A percentile compares a stretch with the other conserved stretches of the same genome.
These are phyloP conservation scores for Trebouxiophyceae sp. DNA, from an alignment of 163 green algal species.

Conservation along the genomic window DNA sequence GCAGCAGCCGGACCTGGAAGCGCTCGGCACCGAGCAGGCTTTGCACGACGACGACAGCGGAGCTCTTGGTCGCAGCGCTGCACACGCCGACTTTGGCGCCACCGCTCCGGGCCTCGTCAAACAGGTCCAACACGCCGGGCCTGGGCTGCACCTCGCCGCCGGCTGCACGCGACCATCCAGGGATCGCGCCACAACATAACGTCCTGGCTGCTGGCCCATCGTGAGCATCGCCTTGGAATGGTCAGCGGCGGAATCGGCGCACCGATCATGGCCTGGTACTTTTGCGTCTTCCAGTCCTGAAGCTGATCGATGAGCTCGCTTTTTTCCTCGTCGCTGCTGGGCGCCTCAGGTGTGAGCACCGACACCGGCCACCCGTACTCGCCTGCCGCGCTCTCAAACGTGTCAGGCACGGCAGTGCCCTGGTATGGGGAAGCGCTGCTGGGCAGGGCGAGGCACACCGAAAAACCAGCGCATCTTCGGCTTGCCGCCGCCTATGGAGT, in stretches of 20 bases:
- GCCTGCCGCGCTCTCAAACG: too few species aligned
- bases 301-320: slow-evolving; percentile 67
- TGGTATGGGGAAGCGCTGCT: too few species aligned
- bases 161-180: slow-evolving; percentile 5
- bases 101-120: slow-evolving; percentile 71
- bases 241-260: too few species aligned
- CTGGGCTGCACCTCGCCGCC: slow-evolving; percentile 56
- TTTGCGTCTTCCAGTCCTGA: slow-evolving; percentile 83
- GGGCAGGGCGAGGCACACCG: too few species aligned
- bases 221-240: neutral
- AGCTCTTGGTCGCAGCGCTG: slow-evolving; percentile 73
- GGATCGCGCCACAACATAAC: neutral
- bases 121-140: slow-evolving; percentile 69
- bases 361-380: slow-evolving; percentile 60
- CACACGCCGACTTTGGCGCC: slow-evolving; percentile 80
- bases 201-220: neutral
- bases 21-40: slow-evolving; percentile 64
- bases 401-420: too few species aligned
- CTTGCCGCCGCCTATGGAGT: slow-evolving; percentile 85
- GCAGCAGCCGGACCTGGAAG: too few species aligned
- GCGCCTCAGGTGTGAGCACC: slow-evolving; percentile 29
- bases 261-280: slow-evolving; percentile 80
- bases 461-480: slow-evolving; percentile 94
- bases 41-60: slow-evolving; percentile 62
- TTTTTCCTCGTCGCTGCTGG: slow-evolving; percentile 54